Evolutionary conservation across 768 basidiomycete genomes (phyloP).

Genomic region (Dioszegia hungarica): DNA sequence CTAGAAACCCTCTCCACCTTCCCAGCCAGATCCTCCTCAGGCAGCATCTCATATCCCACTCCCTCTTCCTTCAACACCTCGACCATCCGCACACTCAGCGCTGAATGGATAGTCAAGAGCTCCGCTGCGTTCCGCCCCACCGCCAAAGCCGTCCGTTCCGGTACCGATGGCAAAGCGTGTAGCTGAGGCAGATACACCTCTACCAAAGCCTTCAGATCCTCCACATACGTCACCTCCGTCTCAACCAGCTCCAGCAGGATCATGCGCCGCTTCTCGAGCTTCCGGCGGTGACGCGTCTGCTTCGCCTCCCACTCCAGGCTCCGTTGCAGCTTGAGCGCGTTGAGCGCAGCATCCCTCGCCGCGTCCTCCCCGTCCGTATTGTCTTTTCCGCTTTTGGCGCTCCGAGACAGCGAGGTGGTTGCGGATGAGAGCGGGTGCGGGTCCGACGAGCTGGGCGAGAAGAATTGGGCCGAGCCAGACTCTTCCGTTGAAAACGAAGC

Average conservation of each 20-base stretch:
- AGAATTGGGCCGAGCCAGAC: constrained; percentile 21
- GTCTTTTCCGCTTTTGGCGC: constrained; percentile 42
- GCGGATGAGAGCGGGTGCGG: constrained; percentile 45
- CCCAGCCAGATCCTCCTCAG: constrained; percentile 10
- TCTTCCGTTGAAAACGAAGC: constrained; percentile 14
- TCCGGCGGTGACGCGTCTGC: constrained; percentile 20
- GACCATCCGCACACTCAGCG: constrained; percentile 41
- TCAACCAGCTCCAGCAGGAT: constrained; percentile 77
- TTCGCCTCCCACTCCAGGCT: constrained; percentile 38
- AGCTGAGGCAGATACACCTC: constrained; percentile 47
- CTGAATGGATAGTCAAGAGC: constrained; percentile 36
- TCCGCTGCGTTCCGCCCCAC: constrained; percentile 40
- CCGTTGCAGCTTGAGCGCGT: constrained; percentile 31
- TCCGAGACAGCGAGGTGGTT: constrained; percentile 44
- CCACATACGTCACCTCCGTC: constrained; percentile 77
- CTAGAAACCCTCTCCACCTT: constrained; percentile 37
- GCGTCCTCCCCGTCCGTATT: constrained; percentile 1
- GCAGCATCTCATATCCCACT: constrained; percentile 21
- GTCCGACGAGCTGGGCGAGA: constrained; percentile 28
- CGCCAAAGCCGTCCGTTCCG: constrained; percentile 20
- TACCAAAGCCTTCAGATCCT: constrained; percentile 71
- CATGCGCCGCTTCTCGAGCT: constrained; percentile 55
- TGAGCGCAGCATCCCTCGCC: constrained; percentile 12
- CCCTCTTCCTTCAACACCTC: constrained; percentile 44
- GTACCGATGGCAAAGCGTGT: constrained; percentile 37